Percentiles rank a stretch among this genome's conserved stretches.
phyloP scores from a whole-genome alignment of 2,329 filamentous ascomycete species.

The Cladosporium phlei region DNA sequence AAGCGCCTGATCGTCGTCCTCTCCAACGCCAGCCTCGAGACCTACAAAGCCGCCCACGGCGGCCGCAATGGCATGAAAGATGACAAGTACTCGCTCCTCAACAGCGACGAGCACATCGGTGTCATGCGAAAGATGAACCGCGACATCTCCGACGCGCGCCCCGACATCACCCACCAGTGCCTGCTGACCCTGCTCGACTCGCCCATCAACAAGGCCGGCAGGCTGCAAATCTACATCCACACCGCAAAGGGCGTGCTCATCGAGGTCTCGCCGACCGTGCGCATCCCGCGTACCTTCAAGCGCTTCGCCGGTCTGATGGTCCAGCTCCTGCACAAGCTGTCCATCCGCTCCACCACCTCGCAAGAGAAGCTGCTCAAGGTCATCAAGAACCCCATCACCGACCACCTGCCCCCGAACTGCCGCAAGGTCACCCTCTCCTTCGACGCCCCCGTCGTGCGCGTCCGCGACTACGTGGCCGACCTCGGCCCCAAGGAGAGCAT shows the following conservation, averaged over 20 bases:
- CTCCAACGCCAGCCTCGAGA: slow-evolving; percentile 95
- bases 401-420: slow-evolving; percentile 94
- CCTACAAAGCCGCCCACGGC: slow-evolving; percentile 73
- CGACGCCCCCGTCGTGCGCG: slow-evolving; percentile 79
- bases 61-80: slow-evolving; percentile 64
- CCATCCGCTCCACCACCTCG: slow-evolving; percentile 92
- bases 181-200: slow-evolving; percentile 95
- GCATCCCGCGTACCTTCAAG: slow-evolving; percentile 97
- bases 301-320: slow-evolving; percentile 98
- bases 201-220: slow-evolving; percentile 96
- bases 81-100: slow-evolving; percentile 95
- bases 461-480: slow-evolving; percentile 80
- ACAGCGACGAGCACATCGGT: slow-evolving; percentile 98
- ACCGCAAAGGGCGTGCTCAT: slow-evolving; percentile 96
- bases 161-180: slow-evolving; percentile 99
- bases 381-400: slow-evolving; percentile 96
- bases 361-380: slow-evolving; percentile 97
- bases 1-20: slow-evolving; percentile 91
- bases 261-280: slow-evolving; percentile 95
- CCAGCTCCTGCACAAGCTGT: slow-evolving; percentile 88
- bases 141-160: slow-evolving; percentile 94
- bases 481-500: slow-evolving; percentile 83
- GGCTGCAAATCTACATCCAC: slow-evolving; percentile 96
- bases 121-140: slow-evolving; percentile 99
- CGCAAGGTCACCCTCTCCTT: slow-evolving; percentile 96